These are phyloP conservation scores for Cyamopsis tetragonoloba DNA, from an alignment of 306 rosid species.

Conservation along the genomic window DNA sequence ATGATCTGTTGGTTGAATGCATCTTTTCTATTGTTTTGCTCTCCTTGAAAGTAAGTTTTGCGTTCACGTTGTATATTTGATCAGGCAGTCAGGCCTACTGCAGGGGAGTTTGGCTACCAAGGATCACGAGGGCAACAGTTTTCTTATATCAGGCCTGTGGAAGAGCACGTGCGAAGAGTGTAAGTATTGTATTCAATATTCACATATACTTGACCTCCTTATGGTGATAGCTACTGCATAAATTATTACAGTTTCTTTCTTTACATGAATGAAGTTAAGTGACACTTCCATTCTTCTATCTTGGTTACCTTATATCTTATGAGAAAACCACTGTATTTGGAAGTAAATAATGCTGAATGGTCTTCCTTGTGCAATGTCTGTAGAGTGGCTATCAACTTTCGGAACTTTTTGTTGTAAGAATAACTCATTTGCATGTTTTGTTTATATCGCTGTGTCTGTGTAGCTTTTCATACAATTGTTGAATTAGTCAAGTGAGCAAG, in stretches of 20 bases:
- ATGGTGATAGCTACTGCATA: neutral
- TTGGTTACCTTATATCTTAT: constrained; percentile 8
- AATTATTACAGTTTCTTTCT: neutral
- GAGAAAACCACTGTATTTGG: neutral
- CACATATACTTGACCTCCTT: neutral
- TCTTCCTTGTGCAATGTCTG: constrained; percentile 7
- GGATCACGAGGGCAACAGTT: constrained; percentile 55
- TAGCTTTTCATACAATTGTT: neutral
- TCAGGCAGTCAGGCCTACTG: constrained; percentile 57
- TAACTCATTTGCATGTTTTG: neutral
- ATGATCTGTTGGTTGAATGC: constrained; percentile 2
- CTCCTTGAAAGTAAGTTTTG: constrained; percentile 19
- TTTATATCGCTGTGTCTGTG: neutral
- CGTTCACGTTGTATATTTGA: constrained; percentile 29
- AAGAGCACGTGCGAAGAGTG: constrained; percentile 51
- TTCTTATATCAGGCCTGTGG: constrained; percentile 49
- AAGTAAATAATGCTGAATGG: neutral
- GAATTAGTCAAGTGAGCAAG: neutral
- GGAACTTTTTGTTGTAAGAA: neutral
- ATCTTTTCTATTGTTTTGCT: neutral
- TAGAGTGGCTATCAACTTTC: neutral
- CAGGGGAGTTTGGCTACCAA: constrained; percentile 34
- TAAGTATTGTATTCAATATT: constrained; percentile 34
- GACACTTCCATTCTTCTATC: neutral
- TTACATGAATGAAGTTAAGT: neutral